These are phyloP conservation scores for Coniochaeta hoffmannii DNA, from an alignment of 2,329 filamentous ascomycete species.

Conservation along the genomic window DNA sequence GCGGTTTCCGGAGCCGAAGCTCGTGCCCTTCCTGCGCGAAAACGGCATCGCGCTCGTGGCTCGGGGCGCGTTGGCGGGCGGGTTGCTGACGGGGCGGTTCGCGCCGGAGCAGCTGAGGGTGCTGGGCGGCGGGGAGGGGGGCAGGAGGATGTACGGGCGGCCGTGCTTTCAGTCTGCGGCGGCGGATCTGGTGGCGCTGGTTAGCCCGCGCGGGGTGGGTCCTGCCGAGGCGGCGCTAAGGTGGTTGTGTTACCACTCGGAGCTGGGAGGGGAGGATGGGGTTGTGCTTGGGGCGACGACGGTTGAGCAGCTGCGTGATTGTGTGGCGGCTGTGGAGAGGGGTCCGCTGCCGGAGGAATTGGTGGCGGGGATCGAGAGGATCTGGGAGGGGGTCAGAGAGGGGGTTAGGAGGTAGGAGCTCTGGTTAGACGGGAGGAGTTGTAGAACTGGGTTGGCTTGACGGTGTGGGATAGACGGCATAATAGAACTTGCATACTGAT, in stretches of 20 bases:
- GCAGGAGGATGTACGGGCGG: background rate
- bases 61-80: conserved; percentile 36
- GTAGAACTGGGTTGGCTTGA: background rate
- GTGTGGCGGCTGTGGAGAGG: background rate
- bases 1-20: conserved; percentile 26
- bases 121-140: background rate
- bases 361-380: background rate
- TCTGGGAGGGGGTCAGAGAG: background rate
- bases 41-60: conserved; percentile 32
- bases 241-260: background rate
- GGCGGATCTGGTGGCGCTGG: background rate
- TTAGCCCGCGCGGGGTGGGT: background rate
- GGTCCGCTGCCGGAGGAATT: background rate
- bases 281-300: background rate
- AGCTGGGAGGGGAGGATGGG: background rate
- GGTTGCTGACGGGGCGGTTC: conserved; percentile 34
- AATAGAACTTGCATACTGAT: background rate
- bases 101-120: conserved; percentile 12
- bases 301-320: background rate
- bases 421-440: background rate
- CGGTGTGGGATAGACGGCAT: background rate
- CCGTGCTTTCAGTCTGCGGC: background rate
- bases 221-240: background rate
- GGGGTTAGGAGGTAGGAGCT: background rate
- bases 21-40: conserved; percentile 32